phyloP scores from a whole-genome alignment of 371 early-diverging fungal species.

The Haplosporangium sp. region DNA sequence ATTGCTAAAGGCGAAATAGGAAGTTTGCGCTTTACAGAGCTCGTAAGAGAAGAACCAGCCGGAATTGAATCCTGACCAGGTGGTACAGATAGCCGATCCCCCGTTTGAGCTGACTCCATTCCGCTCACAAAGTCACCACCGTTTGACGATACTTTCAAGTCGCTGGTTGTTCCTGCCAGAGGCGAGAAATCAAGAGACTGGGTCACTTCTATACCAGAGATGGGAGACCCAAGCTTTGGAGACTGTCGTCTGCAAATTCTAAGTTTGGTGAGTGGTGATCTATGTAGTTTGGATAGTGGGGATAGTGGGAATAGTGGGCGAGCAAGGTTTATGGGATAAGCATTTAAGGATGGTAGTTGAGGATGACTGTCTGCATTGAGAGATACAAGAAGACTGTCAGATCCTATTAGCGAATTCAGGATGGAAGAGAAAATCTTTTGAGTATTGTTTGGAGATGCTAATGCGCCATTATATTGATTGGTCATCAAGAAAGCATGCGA shows the following conservation, averaged over 20 bases:
- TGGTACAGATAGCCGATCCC: background rate
- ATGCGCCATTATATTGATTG: background rate
- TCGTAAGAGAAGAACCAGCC: background rate
- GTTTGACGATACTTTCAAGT: too few species aligned
- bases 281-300: conserved; percentile 14
- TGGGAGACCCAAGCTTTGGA: conserved; percentile 22
- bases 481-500: conserved; percentile 1
- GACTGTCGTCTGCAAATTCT: background rate
- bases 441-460: background rate
- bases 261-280: conserved; percentile 4
- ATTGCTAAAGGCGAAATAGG: conserved; percentile 44
- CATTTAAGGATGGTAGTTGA: conserved; percentile 13
- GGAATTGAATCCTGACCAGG: background rate
- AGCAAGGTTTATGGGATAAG: conserved; percentile 1
- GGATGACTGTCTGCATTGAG: conserved; percentile 32
- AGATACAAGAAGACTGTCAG: conserved; percentile 13
- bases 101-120: background rate
- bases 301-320: conserved; percentile 27
- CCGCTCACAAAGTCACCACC: background rate
- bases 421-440: background rate
- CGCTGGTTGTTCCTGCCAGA: background rate
- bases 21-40: conserved; percentile 13
- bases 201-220: background rate
- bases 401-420: conserved; percentile 22
- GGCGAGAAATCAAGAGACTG: conserved; percentile 21